Conservation (phyloP, 2,329 filamentous ascomycete genomes). For the Colletotrichum eleusines region DNA sequence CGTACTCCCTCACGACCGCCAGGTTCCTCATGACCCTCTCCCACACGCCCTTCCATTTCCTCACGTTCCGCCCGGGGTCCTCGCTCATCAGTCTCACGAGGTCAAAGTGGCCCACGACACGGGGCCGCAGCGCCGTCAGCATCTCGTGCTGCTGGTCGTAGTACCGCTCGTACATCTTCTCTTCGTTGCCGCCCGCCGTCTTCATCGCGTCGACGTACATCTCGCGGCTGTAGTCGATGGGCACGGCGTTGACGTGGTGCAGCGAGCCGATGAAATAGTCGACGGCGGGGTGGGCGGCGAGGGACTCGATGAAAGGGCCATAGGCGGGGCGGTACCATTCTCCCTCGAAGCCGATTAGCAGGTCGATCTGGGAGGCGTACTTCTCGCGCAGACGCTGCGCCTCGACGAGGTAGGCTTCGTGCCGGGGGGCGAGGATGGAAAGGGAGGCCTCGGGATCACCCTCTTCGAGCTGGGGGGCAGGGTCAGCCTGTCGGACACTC, state of each 20-base stretch:
- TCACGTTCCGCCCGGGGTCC: constrained; percentile 72
- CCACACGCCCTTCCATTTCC: constrained; percentile 76
- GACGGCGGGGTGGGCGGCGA: constrained; percentile 72
- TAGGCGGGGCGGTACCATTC: constrained; percentile 88
- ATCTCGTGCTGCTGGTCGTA: constrained; percentile 90
- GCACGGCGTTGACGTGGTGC: constrained; percentile 87
- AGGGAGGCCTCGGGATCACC: constrained; percentile 63
- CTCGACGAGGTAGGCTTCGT: constrained; percentile 80
- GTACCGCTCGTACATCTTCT: constrained; percentile 83
- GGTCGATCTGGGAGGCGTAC: constrained; percentile 78
- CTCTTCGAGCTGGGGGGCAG: constrained; percentile 59
- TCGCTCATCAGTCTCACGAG: constrained; percentile 85
- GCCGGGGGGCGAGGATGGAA: constrained; percentile 64
- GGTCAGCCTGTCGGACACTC: constrained; percentile 39
- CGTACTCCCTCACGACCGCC: constrained; percentile 75
- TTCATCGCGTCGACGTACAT: constrained; percentile 75
- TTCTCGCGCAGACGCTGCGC: constrained; percentile 77
- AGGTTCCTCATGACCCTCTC: constrained; percentile 80
- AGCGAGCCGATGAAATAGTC: constrained; percentile 95
- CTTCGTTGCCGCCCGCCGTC: constrained; percentile 67
- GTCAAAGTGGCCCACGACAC: constrained; percentile 93
- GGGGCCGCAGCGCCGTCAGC: constrained; percentile 77
- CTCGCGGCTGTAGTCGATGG: constrained; percentile 85
- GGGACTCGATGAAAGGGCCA: constrained; percentile 65
- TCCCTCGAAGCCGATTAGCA: constrained; percentile 91